A percentile compares a stretch with the other conserved stretches of the same genome.
Conservation (phyloP, 257 asterid species). For the Primulina huaijiensis region DNA sequence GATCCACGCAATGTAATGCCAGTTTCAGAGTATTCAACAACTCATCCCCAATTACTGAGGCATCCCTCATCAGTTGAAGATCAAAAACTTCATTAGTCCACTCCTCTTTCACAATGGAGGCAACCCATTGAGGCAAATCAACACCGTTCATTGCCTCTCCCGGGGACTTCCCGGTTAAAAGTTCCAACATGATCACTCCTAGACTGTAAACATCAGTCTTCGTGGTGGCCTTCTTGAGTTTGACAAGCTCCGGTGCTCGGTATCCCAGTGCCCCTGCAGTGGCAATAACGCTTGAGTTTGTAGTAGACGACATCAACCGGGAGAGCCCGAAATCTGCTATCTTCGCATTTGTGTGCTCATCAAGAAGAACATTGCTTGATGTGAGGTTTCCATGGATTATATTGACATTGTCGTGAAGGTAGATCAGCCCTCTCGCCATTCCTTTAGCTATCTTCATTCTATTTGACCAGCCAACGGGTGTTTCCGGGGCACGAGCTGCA, state of each 20-base stretch:
- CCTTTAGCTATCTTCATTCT: conserved; percentile 52
- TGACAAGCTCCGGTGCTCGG: conserved; percentile 54
- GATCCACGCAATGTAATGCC: conserved; percentile 56
- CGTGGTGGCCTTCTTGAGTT: conserved; percentile 50
- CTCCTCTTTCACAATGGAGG: conserved; percentile 52
- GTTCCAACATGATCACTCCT: conserved; percentile 50
- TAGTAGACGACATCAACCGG: conserved; percentile 50
- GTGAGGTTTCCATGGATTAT: conserved; percentile 54
- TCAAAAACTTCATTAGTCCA: conserved; percentile 60
- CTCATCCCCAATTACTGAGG: conserved; percentile 45
- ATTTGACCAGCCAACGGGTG: conserved; percentile 40
- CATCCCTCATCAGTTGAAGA: conserved; percentile 49
- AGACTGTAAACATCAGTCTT: conserved; percentile 54
- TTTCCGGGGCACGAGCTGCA: conserved; percentile 49
- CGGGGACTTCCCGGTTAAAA: conserved; percentile 52
- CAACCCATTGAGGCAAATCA: conserved; percentile 60
- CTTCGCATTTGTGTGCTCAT: conserved; percentile 39
- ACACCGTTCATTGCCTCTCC: conserved; percentile 56
- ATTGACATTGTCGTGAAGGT: conserved; percentile 43
- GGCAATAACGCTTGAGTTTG: conserved; percentile 48
- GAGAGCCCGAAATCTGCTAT: conserved; percentile 51
- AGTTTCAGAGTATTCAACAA: conserved; percentile 43
- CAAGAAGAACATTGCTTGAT: conserved; percentile 48
- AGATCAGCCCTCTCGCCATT: conserved; percentile 45
- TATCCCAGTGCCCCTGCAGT: conserved; percentile 56